Conservation (phyloP, 2,329 filamentous ascomycete species). For the Lasiodiplodia theobromae region DNA sequence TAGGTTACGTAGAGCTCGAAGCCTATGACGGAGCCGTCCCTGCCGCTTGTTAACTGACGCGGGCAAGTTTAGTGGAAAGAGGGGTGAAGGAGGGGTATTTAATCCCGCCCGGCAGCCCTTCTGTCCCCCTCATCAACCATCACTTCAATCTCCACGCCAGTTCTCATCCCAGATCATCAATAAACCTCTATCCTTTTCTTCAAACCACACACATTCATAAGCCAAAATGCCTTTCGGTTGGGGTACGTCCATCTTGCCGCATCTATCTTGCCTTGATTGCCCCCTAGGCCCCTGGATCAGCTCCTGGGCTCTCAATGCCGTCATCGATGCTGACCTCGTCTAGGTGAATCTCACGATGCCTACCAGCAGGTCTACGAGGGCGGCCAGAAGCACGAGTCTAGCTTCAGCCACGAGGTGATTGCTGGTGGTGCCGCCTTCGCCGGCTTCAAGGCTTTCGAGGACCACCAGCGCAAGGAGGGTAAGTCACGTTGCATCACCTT, state of each 20-base stretch:
- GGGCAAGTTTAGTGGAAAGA: neutral
- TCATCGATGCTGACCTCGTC: constrained; percentile 20
- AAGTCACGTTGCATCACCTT: constrained; percentile 36
- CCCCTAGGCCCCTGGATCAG: neutral
- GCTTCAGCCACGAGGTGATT: constrained; percentile 75
- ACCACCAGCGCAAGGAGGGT: constrained; percentile 75
- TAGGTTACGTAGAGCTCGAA: constrained; percentile 21
- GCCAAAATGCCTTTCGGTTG: constrained; percentile 55
- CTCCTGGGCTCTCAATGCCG: neutral
- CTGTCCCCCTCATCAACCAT: constrained; percentile 15
- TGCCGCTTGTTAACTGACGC: neutral
- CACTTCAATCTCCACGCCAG: constrained; percentile 15
- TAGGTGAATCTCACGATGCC: constrained; percentile 60
- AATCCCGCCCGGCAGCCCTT: constrained; percentile 12
- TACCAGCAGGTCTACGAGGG: constrained; percentile 64
- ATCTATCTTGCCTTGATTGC: neutral
- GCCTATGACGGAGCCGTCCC: constrained; percentile 8
- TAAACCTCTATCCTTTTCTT: neutral
- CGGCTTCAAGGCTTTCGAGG: constrained; percentile 81
- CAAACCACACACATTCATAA: constrained; percentile 21
- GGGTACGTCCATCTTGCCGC: constrained; percentile 40
- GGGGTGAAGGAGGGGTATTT: constrained; percentile 20
- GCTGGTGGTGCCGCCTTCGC: constrained; percentile 80
- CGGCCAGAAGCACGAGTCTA: constrained; percentile 63
- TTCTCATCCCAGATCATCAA: neutral